Conservation (phyloP, 345 rosid species). For the Gossypium turneri region DNA sequence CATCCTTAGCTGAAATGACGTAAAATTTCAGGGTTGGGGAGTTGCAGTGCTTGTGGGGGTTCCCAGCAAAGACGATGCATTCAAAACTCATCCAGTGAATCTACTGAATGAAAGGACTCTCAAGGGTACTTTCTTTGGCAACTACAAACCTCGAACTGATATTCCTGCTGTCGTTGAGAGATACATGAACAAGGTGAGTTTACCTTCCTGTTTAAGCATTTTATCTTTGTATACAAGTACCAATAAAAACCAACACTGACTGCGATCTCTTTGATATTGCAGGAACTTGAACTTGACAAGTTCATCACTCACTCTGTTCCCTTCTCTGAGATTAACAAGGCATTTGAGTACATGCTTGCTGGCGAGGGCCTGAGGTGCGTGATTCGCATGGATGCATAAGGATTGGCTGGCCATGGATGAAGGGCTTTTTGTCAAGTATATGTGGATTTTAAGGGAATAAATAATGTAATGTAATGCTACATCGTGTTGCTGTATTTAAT, state of each 20-base stretch:
- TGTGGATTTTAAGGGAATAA: not conserved
- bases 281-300: not conserved
- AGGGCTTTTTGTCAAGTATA: not conserved
- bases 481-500: too few relatives aligned
- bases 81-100: slow-evolving; percentile 59
- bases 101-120: slow-evolving; percentile 61
- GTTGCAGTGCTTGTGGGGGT: slow-evolving; percentile 65
- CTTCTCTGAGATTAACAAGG: not conserved
- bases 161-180: slow-evolving; percentile 57
- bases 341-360: not conserved
- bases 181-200: slow-evolving; percentile 53
- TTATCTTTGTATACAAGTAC: too few relatives aligned
- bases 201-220: not conserved
- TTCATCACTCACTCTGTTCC: not conserved
- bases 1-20: not conserved
- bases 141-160: slow-evolving; percentile 59
- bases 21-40: slow-evolving; percentile 58
- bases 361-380: not conserved
- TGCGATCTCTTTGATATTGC: not conserved
- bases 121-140: slow-evolving; percentile 63
- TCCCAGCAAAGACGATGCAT: slow-evolving; percentile 52
- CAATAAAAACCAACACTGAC: not conserved
- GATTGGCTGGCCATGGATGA: not conserved
- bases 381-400: not conserved
- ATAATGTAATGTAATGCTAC: too few relatives aligned